Base-by-base conservation (phyloP, 257 asterid genomes). In the Jasminum sambac region DNA sequence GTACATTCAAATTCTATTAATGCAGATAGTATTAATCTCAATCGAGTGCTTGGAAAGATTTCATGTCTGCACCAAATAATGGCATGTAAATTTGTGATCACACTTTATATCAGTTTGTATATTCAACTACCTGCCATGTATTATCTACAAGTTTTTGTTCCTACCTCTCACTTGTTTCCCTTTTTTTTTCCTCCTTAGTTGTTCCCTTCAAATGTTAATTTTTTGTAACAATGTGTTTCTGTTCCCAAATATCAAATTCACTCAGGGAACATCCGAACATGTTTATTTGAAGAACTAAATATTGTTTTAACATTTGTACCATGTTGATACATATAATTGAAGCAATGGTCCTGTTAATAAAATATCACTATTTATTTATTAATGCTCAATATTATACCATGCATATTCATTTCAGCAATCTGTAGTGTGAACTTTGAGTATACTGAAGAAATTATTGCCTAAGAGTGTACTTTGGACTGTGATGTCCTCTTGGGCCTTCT, bases 401-500 rank as follows among this genome's bases (percentile, higher is more conserved):
- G 59, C 7, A 11, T 50, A 17, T 50, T 50, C 59, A 50, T 50
- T 50, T 50, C 25, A 50, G 25, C 59, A 50, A 50, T 6, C 34
- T 55, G 4, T 21, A 55, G 34, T 23, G 14, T 55, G 30, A 19
- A 55, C 24, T 30, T 1, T 30, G 19, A 50, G 26, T 50, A 55
- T 55, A 13, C 16, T 55, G 62, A 9, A 55, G 62, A 2, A 55
- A 19, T 55, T 55, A 19, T 55, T 8, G 0, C 62, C 10, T 30
- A 21, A 10, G 30, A 66, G 55, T 63, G 23, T 74, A 12, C 59
- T 14, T 38, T 62, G 26, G 34, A 21, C 4, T 25, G 50, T 36
- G 61, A 61, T 30, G 13, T 16, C 17, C 36, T 48, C 50, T 44
- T 73, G 69, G 68, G 26, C 38, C 19, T 57, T 48, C 9, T 11